Conservation (phyloP, 306 rosid species). For the Adenanthera pavonina region DNA sequence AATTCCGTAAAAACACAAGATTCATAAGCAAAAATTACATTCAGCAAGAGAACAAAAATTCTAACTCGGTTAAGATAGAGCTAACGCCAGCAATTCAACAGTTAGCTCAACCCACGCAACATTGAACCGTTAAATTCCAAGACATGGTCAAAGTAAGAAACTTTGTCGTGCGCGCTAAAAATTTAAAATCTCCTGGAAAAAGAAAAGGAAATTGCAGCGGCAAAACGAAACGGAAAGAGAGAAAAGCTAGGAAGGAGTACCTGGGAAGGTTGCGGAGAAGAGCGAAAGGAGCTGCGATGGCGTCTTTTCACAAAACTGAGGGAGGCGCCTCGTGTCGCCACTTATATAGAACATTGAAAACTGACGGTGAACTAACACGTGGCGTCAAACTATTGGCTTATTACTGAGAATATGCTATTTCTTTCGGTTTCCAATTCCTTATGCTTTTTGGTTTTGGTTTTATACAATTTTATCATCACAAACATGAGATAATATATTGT, state of each 20-base stretch:
- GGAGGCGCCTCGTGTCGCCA: slow-evolving; percentile 35
- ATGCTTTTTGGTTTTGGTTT: background rate
- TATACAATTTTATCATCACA: background rate
- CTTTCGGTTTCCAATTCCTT: background rate
- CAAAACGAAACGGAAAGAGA: background rate
- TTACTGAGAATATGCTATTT: background rate
- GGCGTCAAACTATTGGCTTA: slow-evolving; percentile 17
- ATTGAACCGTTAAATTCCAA: background rate
- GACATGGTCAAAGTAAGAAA: background rate
- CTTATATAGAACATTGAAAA: slow-evolving; percentile 23
- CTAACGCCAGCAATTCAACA: slow-evolving; percentile 2
- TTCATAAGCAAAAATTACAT: background rate
- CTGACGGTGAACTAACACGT: slow-evolving; percentile 16
- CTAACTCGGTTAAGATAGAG: background rate
- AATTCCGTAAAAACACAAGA: slow-evolving; percentile 6
- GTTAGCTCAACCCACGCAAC: background rate
- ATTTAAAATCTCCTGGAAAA: background rate
- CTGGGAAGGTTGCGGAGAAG: slow-evolving; percentile 46
- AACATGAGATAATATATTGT: background rate
- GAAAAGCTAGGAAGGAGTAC: background rate
- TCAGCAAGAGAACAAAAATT: background rate
- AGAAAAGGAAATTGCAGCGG: background rate
- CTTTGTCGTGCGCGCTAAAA: background rate
- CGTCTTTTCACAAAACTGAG: background rate
- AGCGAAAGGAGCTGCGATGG: background rate